These are phyloP conservation scores for Schwanniomyces pseudopolymorphus DNA, from an alignment of 805 yeast species.

Conservation along the genomic window DNA sequence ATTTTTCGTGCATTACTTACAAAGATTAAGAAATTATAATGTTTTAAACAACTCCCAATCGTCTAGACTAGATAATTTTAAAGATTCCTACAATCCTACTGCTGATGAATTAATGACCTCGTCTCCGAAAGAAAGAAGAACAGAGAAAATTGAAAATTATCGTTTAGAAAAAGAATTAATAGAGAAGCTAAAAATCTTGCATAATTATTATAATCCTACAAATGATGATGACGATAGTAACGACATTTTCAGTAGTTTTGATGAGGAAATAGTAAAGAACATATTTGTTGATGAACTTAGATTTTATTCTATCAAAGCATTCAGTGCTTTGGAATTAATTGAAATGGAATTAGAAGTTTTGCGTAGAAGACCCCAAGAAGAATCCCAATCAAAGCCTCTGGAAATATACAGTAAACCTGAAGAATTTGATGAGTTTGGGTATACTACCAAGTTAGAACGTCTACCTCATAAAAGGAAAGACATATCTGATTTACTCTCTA, in stretches of 20 bases:
- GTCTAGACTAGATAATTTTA: conserved; percentile 39
- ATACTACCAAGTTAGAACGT: conserved; percentile 63
- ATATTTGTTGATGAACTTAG: conserved; percentile 56
- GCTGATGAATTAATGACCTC: conserved; percentile 30
- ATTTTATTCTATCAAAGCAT: conserved; percentile 51
- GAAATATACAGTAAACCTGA: background rate
- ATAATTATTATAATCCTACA: conserved; percentile 18
- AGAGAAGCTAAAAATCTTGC: conserved; percentile 41
- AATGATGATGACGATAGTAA: conserved; percentile 14
- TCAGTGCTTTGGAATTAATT: conserved; percentile 55
- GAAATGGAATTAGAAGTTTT: conserved; percentile 68
- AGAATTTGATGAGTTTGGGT: conserved; percentile 39
- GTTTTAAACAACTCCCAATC: conserved; percentile 39
- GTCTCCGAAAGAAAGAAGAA: conserved; percentile 50
- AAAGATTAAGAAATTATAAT: conserved; percentile 42
- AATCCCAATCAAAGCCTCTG: background rate
- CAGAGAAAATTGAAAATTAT: conserved; percentile 69
- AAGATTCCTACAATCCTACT: conserved; percentile 40
- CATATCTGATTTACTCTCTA: conserved; percentile 48
- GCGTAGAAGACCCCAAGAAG: conserved; percentile 34
- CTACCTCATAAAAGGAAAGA: conserved; percentile 30
- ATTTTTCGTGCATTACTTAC: conserved; percentile 44
- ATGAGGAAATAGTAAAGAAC: conserved; percentile 64
- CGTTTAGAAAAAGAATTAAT: conserved; percentile 58
- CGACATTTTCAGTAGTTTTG: conserved; percentile 34